Evolutionary conservation across 148 eudicot genomes (phyloP).

Genomic region (Cornus kousa): DNA sequence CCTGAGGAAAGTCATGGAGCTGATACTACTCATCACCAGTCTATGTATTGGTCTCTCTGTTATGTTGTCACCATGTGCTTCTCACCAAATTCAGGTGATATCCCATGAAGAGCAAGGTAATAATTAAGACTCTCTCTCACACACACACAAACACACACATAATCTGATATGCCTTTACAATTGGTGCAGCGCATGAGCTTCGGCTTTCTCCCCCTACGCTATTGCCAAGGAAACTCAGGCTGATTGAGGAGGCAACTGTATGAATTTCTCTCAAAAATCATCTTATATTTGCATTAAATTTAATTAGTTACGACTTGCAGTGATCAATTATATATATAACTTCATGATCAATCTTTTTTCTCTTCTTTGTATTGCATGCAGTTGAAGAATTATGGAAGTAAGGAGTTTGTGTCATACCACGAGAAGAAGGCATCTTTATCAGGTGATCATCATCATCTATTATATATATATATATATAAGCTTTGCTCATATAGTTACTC

Average conservation of each 20-base stretch:
- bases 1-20: conserved; percentile 11
- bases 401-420: conserved; percentile 14
- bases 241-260: conserved; percentile 20
- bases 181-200: conserved; percentile 24
- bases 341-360: too few relatives aligned
- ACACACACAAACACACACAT: background rate
- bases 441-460: conserved; percentile 20
- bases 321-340: background rate
- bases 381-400: conserved; percentile 12
- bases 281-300: background rate
- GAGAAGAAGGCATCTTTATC: conserved; percentile 13
- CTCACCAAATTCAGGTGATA: conserved; percentile 19
- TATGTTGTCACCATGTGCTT: conserved; percentile 17
- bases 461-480: background rate
- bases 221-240: conserved; percentile 37
- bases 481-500: background rate
- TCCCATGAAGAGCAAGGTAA: conserved; percentile 22
- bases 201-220: background rate
- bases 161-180: background rate
- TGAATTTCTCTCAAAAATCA: conserved; percentile 1
- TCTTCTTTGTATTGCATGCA: background rate
- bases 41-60: conserved; percentile 13
- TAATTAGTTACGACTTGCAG: background rate
- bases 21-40: conserved; percentile 1
- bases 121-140: conserved; percentile 11